phyloP scores from a whole-genome alignment of 345 rosid species.

The Salix purpurea region DNA sequence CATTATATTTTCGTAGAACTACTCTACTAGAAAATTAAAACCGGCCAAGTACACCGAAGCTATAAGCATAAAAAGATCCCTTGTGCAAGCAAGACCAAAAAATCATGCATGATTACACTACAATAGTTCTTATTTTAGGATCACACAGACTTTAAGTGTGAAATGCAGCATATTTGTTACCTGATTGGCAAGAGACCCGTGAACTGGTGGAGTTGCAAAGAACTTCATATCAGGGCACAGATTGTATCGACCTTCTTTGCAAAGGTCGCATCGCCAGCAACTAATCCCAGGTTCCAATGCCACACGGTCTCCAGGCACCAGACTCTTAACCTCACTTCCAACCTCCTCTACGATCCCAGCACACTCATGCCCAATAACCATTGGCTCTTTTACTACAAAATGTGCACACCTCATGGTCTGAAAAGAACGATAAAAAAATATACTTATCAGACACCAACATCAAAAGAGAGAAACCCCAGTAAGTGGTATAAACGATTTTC shows the following conservation, averaged over 20 bases:
- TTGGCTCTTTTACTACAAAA: constrained; percentile 83
- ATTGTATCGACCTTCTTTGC: constrained; percentile 81
- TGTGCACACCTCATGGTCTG: constrained; percentile 66
- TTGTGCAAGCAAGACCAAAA: neutral
- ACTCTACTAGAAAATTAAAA: too few relatives aligned
- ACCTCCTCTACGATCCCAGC: constrained; percentile 88
- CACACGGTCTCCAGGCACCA: constrained; percentile 71
- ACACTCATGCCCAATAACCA: constrained; percentile 98
- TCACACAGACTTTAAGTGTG: neutral
- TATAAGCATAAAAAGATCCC: neutral
- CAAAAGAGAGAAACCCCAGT: neutral
- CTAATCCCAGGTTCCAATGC: constrained; percentile 92
- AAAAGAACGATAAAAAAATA: neutral
- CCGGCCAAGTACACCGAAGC: neutral
- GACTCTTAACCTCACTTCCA: constrained; percentile 65
- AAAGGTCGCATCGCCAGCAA: constrained; percentile 65
- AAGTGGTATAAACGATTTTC: neutral
- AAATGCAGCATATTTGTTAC: constrained; percentile 17
- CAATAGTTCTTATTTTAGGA: too few relatives aligned
- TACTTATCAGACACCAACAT: neutral
- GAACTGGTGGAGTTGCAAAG: constrained; percentile 87
- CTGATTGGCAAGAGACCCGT: constrained; percentile 91
- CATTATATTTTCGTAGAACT: neutral
- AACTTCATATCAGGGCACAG: constrained; percentile 92
- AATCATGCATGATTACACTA: neutral